A percentile compares a stretch with the other conserved stretches of the same genome.
phyloP scores from a whole-genome alignment of 768 basidiomycete species.

The Imleria badia region DNA sequence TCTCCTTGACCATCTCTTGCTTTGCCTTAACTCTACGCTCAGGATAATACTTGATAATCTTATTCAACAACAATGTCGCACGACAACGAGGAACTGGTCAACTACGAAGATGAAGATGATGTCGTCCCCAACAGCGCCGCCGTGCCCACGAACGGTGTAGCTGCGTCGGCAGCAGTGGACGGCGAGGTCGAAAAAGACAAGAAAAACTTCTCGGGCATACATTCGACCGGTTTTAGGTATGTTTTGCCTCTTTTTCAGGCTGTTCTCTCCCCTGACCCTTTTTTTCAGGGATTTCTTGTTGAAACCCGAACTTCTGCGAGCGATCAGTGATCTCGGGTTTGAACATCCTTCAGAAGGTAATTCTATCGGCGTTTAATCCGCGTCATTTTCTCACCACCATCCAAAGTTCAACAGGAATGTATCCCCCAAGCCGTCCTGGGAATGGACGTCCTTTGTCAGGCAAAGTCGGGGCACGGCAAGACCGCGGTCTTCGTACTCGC shows the following conservation, averaged over 20 bases:
- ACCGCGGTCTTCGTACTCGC: conserved; percentile 99
- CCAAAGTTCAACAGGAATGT: conserved; percentile 96
- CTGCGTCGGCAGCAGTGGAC: conserved; percentile 44
- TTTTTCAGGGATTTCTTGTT: conserved; percentile 86
- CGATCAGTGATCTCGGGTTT: conserved; percentile 99
- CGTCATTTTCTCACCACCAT: background rate
- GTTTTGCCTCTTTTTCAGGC: conserved; percentile 24
- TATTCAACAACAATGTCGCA: conserved; percentile 56
- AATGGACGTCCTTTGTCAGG: conserved; percentile 99
- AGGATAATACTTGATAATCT: conserved; percentile 26
- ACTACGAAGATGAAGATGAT: conserved; percentile 92
- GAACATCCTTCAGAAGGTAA: conserved; percentile 99
- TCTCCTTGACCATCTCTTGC: conserved; percentile 15
- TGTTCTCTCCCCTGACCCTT: conserved; percentile 3
- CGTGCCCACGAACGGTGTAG: conserved; percentile 48
- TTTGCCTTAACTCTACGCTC: conserved; percentile 27
- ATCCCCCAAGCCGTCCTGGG: conserved; percentile 99
- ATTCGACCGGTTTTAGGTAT: conserved; percentile 99
- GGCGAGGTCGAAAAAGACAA: conserved; percentile 75
- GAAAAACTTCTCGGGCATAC: conserved; percentile 99
- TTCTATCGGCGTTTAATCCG: background rate
- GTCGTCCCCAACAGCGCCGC: conserved; percentile 60
- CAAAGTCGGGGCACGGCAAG: conserved; percentile 98
- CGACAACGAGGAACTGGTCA: conserved; percentile 91
- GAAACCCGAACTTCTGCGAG: conserved; percentile 94